Percentiles rank a stretch among this genome's conserved stretches.
Conservation (phyloP, 305 asterid genomes). For the Plantago rigida region DNA sequence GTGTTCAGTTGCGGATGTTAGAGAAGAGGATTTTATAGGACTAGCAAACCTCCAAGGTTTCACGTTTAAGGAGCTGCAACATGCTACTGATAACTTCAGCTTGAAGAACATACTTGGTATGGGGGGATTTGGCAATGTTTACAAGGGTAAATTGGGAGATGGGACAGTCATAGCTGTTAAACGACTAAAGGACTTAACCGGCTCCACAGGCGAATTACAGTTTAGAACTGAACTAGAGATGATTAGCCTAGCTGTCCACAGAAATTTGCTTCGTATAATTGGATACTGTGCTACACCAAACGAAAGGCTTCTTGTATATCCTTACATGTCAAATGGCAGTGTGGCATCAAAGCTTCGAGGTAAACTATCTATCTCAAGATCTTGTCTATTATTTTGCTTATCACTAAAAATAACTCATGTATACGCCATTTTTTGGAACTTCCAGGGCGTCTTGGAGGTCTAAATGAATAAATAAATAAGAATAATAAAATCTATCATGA, state of each 20-base stretch:
- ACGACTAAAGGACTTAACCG: conserved; percentile 70
- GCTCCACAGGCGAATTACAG: conserved; percentile 78
- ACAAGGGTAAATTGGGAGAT: conserved; percentile 58
- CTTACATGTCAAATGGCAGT: conserved; percentile 91
- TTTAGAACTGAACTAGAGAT: conserved; percentile 76
- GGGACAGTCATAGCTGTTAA: conserved; percentile 74
- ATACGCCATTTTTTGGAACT: no score
- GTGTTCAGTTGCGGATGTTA: conserved; percentile 40
- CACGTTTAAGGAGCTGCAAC: conserved; percentile 78
- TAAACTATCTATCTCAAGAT: conserved; percentile 18
- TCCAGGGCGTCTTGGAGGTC: no score
- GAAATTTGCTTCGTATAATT: conserved; percentile 69
- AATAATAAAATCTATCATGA: no score
- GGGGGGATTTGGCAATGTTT: conserved; percentile 94
- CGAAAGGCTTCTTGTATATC: conserved; percentile 82
- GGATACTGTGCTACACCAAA: conserved; percentile 72
- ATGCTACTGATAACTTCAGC: conserved; percentile 71
- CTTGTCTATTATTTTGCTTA: conserved; percentile 4
- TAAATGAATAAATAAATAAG: no score
- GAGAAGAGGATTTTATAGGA: conserved; percentile 60
- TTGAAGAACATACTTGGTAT: conserved; percentile 81
- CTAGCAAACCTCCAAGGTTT: conserved; percentile 72
- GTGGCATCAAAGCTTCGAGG: conserved; percentile 86
- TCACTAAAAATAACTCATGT: not conserved
- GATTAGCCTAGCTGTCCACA: conserved; percentile 84